Evolutionary conservation across 2,329 filamentous ascomycete genomes (phyloP).

Genomic region (Aspergillus caelatus): DNA sequence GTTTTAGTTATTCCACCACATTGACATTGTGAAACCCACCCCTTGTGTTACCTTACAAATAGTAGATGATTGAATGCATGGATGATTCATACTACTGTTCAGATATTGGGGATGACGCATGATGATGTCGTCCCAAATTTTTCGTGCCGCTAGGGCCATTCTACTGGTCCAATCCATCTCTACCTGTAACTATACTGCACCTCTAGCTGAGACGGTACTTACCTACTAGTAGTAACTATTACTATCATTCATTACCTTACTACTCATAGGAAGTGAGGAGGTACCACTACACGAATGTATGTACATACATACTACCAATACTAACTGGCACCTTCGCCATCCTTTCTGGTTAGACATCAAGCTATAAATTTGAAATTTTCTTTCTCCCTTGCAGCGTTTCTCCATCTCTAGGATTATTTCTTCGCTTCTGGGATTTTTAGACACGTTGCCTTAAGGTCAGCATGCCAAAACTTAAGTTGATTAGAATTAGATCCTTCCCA

Average conservation of each 20-base stretch:
- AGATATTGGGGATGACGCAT: neutral
- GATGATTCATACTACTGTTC: neutral
- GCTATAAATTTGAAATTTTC: neutral
- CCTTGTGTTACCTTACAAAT: neutral
- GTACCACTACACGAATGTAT: neutral
- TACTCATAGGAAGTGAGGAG: neutral
- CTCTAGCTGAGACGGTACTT: no score
- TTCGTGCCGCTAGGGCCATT: neutral
- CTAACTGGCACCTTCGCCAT: neutral
- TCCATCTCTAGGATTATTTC: no score
- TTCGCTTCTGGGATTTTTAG: no score
- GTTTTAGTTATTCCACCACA: neutral
- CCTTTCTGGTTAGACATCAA: no score
- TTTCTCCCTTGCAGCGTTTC: neutral
- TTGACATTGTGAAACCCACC: neutral
- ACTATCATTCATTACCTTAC: no score
- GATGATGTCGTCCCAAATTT: neutral
- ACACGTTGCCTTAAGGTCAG: no score
- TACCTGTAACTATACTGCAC: no score
- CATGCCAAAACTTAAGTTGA: no score
- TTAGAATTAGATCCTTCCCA: no score
- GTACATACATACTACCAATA: neutral
- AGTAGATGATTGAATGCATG: neutral
- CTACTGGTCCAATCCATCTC: neutral
- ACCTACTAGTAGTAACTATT: no score